Evolutionary conservation across 108 stramenopile species (phyloP).

Genomic region (Parietichytrium sp.): DNA sequence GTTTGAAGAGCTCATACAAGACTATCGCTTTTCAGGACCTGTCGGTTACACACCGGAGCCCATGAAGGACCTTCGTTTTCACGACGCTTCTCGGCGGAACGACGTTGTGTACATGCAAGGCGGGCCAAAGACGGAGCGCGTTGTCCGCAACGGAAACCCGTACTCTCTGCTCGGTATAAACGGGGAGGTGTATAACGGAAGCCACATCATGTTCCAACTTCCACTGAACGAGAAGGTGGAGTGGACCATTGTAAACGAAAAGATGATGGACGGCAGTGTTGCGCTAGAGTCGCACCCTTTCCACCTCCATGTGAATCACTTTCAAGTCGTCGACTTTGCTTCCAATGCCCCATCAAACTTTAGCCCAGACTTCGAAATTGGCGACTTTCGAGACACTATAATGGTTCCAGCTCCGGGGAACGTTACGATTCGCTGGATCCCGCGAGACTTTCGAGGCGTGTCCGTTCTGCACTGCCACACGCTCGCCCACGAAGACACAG

Average conservation of each 20-base stretch:
- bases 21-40: too few species aligned
- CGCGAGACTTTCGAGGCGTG: slow-evolving; percentile 52
- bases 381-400: slow-evolving; percentile 61
- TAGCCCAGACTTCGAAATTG: slow-evolving; percentile 49
- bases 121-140: neutral
- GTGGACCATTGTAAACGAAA: slow-evolving; percentile 49
- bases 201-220: neutral
- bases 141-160: neutral
- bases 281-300: slow-evolving; percentile 51
- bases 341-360: neutral
- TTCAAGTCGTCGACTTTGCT: slow-evolving; percentile 41
- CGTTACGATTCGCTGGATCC: slow-evolving; percentile 55
- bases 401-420: slow-evolving; percentile 54
- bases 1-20: too few species aligned
- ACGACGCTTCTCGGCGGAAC: neutral
- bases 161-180: slow-evolving; percentile 11
- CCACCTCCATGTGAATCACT: slow-evolving; percentile 60
- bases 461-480: slow-evolving; percentile 61
- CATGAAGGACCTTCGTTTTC: neutral
- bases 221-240: slow-evolving; percentile 50
- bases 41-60: neutral
- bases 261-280: neutral
- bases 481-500: slow-evolving; percentile 56
- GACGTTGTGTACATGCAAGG: neutral
- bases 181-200: neutral